Base-by-base conservation (phyloP, 768 basidiomycete species). In the Lentinula edodes region DNA sequence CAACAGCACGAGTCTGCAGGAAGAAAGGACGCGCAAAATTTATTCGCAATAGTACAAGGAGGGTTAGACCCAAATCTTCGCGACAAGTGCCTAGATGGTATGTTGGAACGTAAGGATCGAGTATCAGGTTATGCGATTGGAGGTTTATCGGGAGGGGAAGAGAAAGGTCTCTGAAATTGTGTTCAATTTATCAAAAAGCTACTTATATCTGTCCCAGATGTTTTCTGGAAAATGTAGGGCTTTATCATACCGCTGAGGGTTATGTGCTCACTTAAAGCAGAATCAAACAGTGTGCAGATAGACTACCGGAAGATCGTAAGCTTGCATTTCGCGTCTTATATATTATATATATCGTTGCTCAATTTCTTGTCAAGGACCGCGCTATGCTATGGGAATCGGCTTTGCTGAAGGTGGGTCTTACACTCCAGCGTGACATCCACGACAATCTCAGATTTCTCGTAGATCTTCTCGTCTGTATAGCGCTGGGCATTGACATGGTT, bases 71-170 rank as follows among this genome's bases (percentile, higher is more conserved):
- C 81, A 20, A 70, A 70, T 0, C 81, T 96, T 43, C 82, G 93
- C 45, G 85, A 90, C 64, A 79, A 81, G 62, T 96, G 93, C 71
- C 70, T 95, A 10, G 83, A 88, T 60, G 89, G 88, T 56, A 95
- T 96, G 92, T 75, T 92, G 39, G 80, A 85, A 61, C 81, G 93
- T 41, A 87, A 81, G 66, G 80, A 88, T 62, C 74, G 74, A n/a
- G 85, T 95, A 3, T 85, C 92, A n/a, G 93, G 94, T 1, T 95
- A 90, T 71, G 93, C 93, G 7, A 90, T 96, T 60, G 94, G 93
- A 23, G 93, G 93, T 2, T 76, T 96, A 8, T 93, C 91, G 65
- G 93, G 93, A 23, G 93, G 93, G 13, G 93, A 96, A 78, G 91
- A 87, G 72, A 94, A 95, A 83, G 92, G 92, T 87, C 62, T 38